These are phyloP conservation scores for Trypanosomatidae sp. DNA, from an alignment of 208 protist genomes.

Conservation along the genomic window DNA sequence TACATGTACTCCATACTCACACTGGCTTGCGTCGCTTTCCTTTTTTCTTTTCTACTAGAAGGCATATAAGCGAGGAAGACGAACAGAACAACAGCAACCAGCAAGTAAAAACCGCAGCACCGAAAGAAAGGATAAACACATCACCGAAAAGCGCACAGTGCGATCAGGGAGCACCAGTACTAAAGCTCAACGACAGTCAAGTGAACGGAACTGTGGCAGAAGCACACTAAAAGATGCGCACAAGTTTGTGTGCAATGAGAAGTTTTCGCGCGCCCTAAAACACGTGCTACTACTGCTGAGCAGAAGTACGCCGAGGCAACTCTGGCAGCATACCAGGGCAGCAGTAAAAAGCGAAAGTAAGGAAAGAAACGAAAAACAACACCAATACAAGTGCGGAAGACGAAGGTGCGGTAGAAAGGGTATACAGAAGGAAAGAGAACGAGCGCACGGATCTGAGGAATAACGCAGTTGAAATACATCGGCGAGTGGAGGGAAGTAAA, in stretches of 20 bases:
- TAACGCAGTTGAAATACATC: not conserved
- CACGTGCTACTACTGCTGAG: not conserved
- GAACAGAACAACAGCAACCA: not conserved
- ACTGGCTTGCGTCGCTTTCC: no score
- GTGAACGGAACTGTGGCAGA: not conserved
- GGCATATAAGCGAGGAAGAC: no score
- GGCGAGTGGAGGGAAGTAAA: slow-evolving; percentile 2
- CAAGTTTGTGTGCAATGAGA: not conserved
- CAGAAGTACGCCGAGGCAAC: not conserved
- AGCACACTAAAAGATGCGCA: not conserved
- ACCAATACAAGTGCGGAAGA: slow-evolving; percentile 1
- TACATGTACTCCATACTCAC: no score
- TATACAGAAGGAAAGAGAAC: not conserved
- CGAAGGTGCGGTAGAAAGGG: not conserved
- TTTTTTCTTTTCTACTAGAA: no score
- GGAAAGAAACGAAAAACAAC: not conserved
- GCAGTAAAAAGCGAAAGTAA: not conserved
- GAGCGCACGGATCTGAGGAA: not conserved
- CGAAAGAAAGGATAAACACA: not conserved
- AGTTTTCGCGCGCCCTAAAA: not conserved
- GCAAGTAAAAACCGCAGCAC: not conserved
- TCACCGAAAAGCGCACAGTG: not conserved
- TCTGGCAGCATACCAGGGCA: not conserved
- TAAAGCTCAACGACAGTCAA: not conserved
- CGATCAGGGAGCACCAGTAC: not conserved